Base-by-base conservation (phyloP, 2,329 filamentous ascomycete genomes). In the Penicillium janthinellum region DNA sequence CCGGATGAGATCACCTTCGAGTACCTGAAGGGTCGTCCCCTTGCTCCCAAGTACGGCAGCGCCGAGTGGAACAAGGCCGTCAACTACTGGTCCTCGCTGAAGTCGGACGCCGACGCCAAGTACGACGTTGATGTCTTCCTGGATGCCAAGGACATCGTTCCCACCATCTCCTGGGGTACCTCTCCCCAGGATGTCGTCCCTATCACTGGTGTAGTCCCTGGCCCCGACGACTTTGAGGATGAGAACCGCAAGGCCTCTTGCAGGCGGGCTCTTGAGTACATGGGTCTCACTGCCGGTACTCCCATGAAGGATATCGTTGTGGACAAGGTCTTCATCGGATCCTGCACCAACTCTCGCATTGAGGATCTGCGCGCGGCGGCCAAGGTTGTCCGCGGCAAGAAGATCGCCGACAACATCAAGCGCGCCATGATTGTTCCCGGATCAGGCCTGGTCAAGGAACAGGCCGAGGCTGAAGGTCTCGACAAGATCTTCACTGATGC, bases 271-370 rank as follows among this genome's bases (percentile, higher is more conserved):
- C 84, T 99, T 28, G 88, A 97, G 76, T 99, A 99, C 79, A 99
- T 99, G 95, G 95, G 95, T 38, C 84, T 99, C 56, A 89, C 84
- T 5, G 82, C 94, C 25, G 92, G 92, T 57, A 96, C 90, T 0
- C 89, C 86, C 8, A 95, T 99, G 88, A 87, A 96, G 75, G 92
- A 98, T n/a, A 89, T 99, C 66, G 79, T 83, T 31, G 80, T 98
- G 56, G 95, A 99, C 84, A 98, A 98, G 83, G 88, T 98, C 66
- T 99, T 98, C 76, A 97, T 98, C 69, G 95, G 95, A 48, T 96
- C 92, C 11, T 99, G 95, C 85, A 99, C 95, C 39, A 99, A 99
- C 76, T 91, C 94, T 14, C 88, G 95, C 72, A 97, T 99, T 64
- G 95, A 98, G 79, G 95, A 99, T 82, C 82, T 99, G 65, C 88